phyloP scores from a whole-genome alignment of 371 early-diverging fungal species.

The Cokeromyces recurvatus region DNA sequence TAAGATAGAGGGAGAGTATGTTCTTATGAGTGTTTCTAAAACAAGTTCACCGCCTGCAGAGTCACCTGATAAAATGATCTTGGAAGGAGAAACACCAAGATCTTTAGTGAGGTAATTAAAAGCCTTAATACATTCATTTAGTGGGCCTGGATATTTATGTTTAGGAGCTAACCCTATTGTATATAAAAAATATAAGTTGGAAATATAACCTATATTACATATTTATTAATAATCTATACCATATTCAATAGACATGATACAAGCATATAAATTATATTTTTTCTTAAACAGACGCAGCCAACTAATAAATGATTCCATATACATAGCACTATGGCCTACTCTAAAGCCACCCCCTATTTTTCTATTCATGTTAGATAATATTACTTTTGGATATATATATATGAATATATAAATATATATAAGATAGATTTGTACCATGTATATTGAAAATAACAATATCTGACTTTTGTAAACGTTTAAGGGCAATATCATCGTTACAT shows the following conservation, averaged over 20 bases:
- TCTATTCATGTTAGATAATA: no score
- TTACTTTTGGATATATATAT: background rate
- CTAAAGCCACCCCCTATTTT: slow-evolving; percentile 36
- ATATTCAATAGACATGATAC: slow-evolving; percentile 52
- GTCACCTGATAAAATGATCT: slow-evolving; percentile 35
- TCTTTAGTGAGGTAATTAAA: slow-evolving; percentile 40
- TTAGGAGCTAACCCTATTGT: slow-evolving; percentile 33
- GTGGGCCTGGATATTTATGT: slow-evolving; percentile 41
- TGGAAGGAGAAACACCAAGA: slow-evolving; percentile 26
- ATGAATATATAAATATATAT: no score
- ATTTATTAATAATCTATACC: slow-evolving; percentile 18
- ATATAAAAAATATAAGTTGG: background rate
- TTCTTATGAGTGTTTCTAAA: slow-evolving; percentile 27
- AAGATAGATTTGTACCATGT: slow-evolving; percentile 14
- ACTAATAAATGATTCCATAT: slow-evolving; percentile 31
- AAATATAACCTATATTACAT: background rate
- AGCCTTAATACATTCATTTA: slow-evolving; percentile 41
- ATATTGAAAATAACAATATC: slow-evolving; percentile 40
- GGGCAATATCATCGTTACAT: slow-evolving; percentile 16
- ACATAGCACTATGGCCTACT: slow-evolving; percentile 36
- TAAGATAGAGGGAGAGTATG: slow-evolving; percentile 22
- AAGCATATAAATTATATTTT: slow-evolving; percentile 46
- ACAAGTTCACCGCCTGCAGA: slow-evolving; percentile 31
- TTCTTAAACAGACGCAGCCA: slow-evolving; percentile 47
- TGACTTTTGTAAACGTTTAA: slow-evolving; percentile 16